Base-by-base conservation (phyloP, 2,329 filamentous ascomycete species). In the Cylindrodendrum hubeiense region DNA sequence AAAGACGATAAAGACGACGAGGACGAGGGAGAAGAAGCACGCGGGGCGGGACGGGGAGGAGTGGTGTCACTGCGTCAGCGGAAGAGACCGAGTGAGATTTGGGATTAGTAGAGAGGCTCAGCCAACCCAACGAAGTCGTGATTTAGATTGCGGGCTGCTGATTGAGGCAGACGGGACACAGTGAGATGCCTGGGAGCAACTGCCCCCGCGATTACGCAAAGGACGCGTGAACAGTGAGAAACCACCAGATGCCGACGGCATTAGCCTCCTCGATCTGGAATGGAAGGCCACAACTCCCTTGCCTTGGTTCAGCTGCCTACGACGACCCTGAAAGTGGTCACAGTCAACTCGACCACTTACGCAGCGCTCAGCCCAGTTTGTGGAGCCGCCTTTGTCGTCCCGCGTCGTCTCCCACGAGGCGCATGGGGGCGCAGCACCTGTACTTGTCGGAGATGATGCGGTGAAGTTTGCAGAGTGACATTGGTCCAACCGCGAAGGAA, bases 341-440 rank as follows among this genome's bases (percentile, higher is more conserved):
- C n/a, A 49, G 9, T 19, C 46, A 19, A 19, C 21, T 21, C 46
- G 24, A 49, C 26, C 24, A 49, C 28, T 69, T 63, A 69, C 67
- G 56, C 56, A 55, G 50, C 34, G 46, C 65, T 67, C 65, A 66
- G 67, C 62, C 65, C 56, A 59, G 55, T 64, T 60, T 66, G 66
- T 69, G 63, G 63, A 56, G 58, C 52, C 47, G n/a, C 46, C 21
- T 24, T 43, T 51, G 19, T 22, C 13, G 62, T 21, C 24, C 28
- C 10, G 28, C 2, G 6, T 30, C 2, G 6, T 30, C 28, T 30
- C 28, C 28, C 28, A 30, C 28, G 28, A 30, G 28, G 28, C 28
- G 24, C 26, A 34, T 26, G 47, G 21, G 34, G 51, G 22, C 51
- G 37, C 22, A 43, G 34, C 50, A 37, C 22, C 22, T 39, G 37